phyloP scores from a whole-genome alignment of 1,284 basidiomycete genomes.

The Tilletia indica region DNA sequence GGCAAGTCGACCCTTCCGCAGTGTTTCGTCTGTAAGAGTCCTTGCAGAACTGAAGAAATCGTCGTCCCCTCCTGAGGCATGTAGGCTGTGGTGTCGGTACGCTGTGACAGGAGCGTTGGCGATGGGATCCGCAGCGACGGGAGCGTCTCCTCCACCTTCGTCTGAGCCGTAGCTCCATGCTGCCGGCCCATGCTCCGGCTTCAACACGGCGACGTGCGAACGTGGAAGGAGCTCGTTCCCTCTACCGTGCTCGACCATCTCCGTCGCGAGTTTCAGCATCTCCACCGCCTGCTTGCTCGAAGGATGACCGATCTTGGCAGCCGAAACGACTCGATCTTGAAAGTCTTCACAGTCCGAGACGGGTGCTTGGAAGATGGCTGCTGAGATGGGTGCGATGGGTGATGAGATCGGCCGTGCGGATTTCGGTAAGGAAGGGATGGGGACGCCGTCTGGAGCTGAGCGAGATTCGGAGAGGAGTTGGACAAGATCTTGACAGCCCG shows the following conservation, averaged over 20 bases:
- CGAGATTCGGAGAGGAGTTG: constrained; percentile 31
- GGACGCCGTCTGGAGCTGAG: constrained; percentile 3
- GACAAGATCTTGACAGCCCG: constrained; percentile 51
- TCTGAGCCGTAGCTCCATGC: not conserved
- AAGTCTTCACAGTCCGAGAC: constrained; percentile 48
- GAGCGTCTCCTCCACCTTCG: constrained; percentile 21
- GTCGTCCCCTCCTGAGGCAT: constrained; percentile 41
- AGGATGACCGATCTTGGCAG: not conserved
- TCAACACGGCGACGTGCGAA: constrained; percentile 6
- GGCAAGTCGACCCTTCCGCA: not conserved
- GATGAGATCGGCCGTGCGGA: not conserved
- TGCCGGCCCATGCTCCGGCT: not conserved
- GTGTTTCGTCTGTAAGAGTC: not conserved
- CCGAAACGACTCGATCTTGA: constrained; percentile 21
- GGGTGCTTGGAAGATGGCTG: constrained; percentile 49
- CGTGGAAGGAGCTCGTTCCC: constrained; percentile 23
- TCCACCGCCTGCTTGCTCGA: not conserved
- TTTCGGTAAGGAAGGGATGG: constrained; percentile 30
- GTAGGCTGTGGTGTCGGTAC: constrained; percentile 46
- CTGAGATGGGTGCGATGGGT: not conserved
- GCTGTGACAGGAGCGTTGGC: constrained; percentile 42
- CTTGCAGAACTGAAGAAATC: constrained; percentile 42
- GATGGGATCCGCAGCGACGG: constrained; percentile 29
- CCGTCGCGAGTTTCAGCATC: constrained; percentile 19
- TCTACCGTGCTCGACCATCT: constrained; percentile 22